Evolutionary conservation across 108 stramenopile genomes (phyloP), one percentile per base, ranked within the genome.

Genomic region (Mediolabrus comicus): DNA sequence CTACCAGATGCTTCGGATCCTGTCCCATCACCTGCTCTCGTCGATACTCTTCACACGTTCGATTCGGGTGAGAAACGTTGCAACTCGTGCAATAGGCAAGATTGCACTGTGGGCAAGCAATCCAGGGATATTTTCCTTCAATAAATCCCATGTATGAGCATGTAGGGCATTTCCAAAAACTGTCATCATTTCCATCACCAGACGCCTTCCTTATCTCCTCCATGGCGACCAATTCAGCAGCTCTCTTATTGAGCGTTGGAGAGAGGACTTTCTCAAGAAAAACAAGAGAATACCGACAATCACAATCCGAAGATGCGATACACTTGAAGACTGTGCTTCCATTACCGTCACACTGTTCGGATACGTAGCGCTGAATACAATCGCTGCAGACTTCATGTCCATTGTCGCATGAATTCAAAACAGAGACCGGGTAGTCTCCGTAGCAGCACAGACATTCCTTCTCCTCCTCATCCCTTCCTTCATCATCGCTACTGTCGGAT

Each of bases 1-100:
- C 53, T 9, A 54, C 66, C 4, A 53, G 66, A 43, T 56, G 66
- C 54, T 38, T 36, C 25, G 59, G 69, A 35, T 70, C 46, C 24
- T 41, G 49, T 30, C 33, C 24, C 17, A 19, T n/a, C 25, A 7
- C 59, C 34, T 33, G 59, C 43, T 52, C 46, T 14, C 31, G 17
- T 12, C 59, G 59, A n/a, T 24, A 33, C 24, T 70, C 69, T 3
- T 51, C 59, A 52, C 69, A 70, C 0, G 49, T 70, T n/a, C 30
- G 49, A 2, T 25, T 31, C 14, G 59, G n/a, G 31, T 70, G 69
- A 35, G n/a, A 12, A 1, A 19, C 26, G 26, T 70, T 61, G 69
- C 69, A 70, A 29, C 33, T 70, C 12, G 69, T 70, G n/a, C 69
- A 70, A 49, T 70, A 70, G n/a, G 28, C 27, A 16, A 41, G 7